These are phyloP conservation scores for Zygosaccharomyces pseudobailii DNA, from an alignment of 1,139 yeast genomes.

Conservation along the genomic window DNA sequence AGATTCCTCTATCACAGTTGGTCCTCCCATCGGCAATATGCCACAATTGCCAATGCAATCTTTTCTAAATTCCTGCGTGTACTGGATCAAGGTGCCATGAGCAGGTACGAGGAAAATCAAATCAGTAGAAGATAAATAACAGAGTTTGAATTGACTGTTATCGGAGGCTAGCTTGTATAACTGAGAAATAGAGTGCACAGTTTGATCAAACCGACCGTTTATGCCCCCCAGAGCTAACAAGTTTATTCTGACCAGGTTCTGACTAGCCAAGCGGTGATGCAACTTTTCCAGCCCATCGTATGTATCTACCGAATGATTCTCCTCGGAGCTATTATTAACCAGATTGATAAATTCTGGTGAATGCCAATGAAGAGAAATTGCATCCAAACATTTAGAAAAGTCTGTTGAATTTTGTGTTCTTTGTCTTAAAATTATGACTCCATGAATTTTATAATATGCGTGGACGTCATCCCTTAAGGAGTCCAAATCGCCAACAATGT, in stretches of 20 bases:
- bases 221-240: slow-evolving; percentile 60
- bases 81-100: slow-evolving; percentile 45
- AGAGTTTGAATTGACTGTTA: slow-evolving; percentile 34
- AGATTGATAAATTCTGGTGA: slow-evolving; percentile 28
- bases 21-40: slow-evolving; percentile 61
- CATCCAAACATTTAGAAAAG: slow-evolving; percentile 58
- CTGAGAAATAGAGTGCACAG: slow-evolving; percentile 71
- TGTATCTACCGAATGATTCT: slow-evolving; percentile 29
- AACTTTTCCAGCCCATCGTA: slow-evolving; percentile 43
- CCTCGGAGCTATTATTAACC: slow-evolving; percentile 13
- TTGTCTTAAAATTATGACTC: slow-evolving; percentile 53
- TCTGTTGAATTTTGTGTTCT: slow-evolving; percentile 76
- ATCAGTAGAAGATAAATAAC: slow-evolving; percentile 42
- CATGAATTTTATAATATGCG: slow-evolving; percentile 45
- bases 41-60: slow-evolving; percentile 57
- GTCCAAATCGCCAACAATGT: slow-evolving; percentile 83
- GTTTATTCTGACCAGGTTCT: slow-evolving; percentile 21
- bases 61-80: slow-evolving; percentile 35
- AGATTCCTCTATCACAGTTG: slow-evolving; percentile 47
- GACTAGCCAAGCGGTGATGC: slow-evolving; percentile 16
- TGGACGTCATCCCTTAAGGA: slow-evolving; percentile 52
- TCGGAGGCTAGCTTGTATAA: slow-evolving; percentile 39
- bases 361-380: slow-evolving; percentile 37
- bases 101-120: slow-evolving; percentile 55
- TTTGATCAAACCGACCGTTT: slow-evolving; percentile 92